Conservation (phyloP, 768 basidiomycete species). For the Udeniomyces megalosporus region DNA sequence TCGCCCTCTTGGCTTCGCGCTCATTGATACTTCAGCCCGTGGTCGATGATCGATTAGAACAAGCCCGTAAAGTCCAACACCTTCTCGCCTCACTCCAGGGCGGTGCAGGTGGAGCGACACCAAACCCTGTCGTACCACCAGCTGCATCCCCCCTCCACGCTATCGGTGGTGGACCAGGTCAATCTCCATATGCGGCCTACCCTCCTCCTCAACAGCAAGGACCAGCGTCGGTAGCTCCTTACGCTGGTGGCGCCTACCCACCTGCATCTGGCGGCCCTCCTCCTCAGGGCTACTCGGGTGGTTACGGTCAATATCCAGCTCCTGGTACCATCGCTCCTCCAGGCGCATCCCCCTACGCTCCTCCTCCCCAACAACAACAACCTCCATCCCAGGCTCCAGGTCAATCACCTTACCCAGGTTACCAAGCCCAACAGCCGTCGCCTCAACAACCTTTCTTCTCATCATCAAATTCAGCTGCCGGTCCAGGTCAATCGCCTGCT, state of each 20-base stretch:
- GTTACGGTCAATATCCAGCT: neutral
- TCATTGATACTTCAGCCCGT: conserved; percentile 23
- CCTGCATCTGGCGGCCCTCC: neutral
- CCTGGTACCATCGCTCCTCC: neutral
- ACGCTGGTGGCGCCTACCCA: neutral
- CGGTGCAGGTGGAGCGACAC: neutral
- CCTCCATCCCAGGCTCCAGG: no score
- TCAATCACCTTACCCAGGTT: no score
- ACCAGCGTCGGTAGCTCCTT: neutral
- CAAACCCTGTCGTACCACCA: neutral
- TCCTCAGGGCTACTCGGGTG: neutral
- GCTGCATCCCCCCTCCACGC: neutral
- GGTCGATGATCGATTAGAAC: conserved; percentile 73
- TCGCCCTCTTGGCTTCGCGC: neutral
- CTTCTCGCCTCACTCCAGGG: conserved; percentile 17
- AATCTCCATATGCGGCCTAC: neutral
- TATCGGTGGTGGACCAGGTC: no score
- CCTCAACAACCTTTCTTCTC: no score
- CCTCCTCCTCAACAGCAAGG: neutral
- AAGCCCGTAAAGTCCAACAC: conserved; percentile 32
- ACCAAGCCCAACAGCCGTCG: no score
- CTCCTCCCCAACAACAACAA: neutral
- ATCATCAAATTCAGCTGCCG: no score
- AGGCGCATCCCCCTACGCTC: neutral
- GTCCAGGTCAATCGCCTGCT: no score